phyloP scores from a whole-genome alignment of 1,284 basidiomycete genomes.

The Moesziomyces sp. region DNA sequence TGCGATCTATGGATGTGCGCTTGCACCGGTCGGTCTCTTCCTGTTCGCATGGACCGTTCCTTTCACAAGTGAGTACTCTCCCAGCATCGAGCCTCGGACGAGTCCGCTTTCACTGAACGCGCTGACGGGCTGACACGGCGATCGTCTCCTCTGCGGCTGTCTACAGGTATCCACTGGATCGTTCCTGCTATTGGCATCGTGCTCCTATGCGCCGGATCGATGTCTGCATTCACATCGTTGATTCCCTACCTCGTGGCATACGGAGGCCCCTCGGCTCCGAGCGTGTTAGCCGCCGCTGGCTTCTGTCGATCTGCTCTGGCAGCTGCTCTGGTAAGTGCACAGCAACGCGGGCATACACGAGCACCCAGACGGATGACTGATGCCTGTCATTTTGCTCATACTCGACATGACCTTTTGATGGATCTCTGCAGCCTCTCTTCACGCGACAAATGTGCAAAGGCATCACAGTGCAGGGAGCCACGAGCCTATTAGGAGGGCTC shows the following conservation, averaged over 20 bases:
- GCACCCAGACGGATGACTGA: too few relatives aligned
- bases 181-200: conserved; percentile 36
- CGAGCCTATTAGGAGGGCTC: conserved; percentile 29
- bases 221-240: conserved; percentile 37
- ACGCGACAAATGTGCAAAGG: conserved; percentile 33
- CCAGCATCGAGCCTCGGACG: too few relatives aligned
- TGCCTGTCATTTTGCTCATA: too few relatives aligned
- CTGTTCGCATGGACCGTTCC: conserved; percentile 39
- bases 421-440: conserved; percentile 19
- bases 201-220: conserved; percentile 34
- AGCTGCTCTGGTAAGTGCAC: conserved; percentile 27
- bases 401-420: too few relatives aligned
- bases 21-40: conserved; percentile 31
- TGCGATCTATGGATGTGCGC: conserved; percentile 34
- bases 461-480: conserved; percentile 36
- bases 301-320: conserved; percentile 39
- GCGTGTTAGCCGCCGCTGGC: conserved; percentile 36
- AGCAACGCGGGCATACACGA: too few relatives aligned
- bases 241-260: conserved; percentile 44
- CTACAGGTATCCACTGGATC: conserved; percentile 38
- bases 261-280: conserved; percentile 36
- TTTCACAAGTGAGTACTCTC: conserved; percentile 15
- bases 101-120: too few relatives aligned
- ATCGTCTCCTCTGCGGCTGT: neutral
- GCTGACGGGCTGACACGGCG: too few relatives aligned